phyloP scores from a whole-genome alignment of 2,329 filamentous ascomycete species.

The Epichloe aotearoae region DNA sequence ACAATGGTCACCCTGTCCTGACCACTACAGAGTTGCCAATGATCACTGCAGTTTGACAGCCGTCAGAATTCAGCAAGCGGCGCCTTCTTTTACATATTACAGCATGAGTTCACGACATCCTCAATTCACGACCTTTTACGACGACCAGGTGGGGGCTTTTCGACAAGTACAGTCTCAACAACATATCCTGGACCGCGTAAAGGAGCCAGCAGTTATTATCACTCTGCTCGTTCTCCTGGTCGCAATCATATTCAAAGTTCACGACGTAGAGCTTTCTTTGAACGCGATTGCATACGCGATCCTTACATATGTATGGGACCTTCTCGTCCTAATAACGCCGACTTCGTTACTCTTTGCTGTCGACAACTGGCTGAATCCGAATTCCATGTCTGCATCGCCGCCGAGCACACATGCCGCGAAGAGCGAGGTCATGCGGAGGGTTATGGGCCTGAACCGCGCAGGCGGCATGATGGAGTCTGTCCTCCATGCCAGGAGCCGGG shows the following conservation, averaged over 20 bases:
- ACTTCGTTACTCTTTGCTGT: conserved; percentile 41
- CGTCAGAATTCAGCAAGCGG: conserved; percentile 1
- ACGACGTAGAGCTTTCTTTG: conserved; percentile 20
- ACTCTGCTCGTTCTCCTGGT: conserved; percentile 20
- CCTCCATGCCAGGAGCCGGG: conserved; percentile 43
- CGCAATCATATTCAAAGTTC: conserved; percentile 21
- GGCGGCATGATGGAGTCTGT: conserved; percentile 42
- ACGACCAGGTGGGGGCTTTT: conserved; percentile 21
- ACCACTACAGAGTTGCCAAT: conserved; percentile 4
- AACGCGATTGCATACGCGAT: conserved; percentile 15
- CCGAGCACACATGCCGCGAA: conserved; percentile 42
- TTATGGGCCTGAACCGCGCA: conserved; percentile 44
- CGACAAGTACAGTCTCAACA: conserved; percentile 16
- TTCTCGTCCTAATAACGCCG: conserved; percentile 43
- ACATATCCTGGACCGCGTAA: conserved; percentile 18
- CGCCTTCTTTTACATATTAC: conserved; percentile 9
- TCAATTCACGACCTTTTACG: conserved; percentile 22
- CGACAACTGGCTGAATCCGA: conserved; percentile 39
- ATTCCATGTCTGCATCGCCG: conserved; percentile 24
- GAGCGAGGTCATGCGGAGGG: conserved; percentile 48
- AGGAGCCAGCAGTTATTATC: conserved; percentile 22
- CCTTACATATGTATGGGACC: conserved; percentile 44
- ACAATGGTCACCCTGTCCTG: conserved; percentile 10
- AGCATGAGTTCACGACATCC: conserved; percentile 22
- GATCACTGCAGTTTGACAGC: conserved; percentile 8